Base-by-base conservation (phyloP, 768 basidiomycete species). In the Suillus fuscotomentosus region DNA sequence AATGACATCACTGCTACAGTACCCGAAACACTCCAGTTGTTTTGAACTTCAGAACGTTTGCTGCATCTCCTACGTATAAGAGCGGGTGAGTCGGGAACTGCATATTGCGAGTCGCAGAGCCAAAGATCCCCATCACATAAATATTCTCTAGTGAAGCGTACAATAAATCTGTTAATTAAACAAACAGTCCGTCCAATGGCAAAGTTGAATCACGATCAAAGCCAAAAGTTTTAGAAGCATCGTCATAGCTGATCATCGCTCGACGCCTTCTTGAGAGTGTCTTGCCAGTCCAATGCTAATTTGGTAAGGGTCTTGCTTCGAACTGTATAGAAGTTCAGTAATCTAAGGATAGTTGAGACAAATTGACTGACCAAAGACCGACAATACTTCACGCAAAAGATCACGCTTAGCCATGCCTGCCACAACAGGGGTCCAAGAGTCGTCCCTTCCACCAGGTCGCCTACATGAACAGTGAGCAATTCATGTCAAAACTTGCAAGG, bases 271-370 rank as follows among this genome's bases (percentile, higher is more conserved):
- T 86, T 90, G 66, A 95, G 74, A 45, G 82, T 81, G 64, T 94
- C 93, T 74, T 94, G 91, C 90, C 92, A 96, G 68, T 93, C 90
- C 67, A 84, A 72, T 9, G 88, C 93, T 27, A 95, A 80, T 68
- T 89, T 87, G 4, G 87, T 84, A 63, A 95, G 72, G 0, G 88
- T 89, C 71, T 91, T 90, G 73, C 90, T 92, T 61, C 85, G 83
- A 36, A 84, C 94, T 95, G 68, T 27, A 22, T 43, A 60, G 7
- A 62, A 67, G 70, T 66, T 31, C 54, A 54, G n/a, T n/a, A 14
- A 31, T 15, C 31, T 3, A 34, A 27, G 20, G 4, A 47, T 5
- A 10, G 3, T 27, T 5, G 36, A 17, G 48, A 54, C 62, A 41
- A n/a, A 42, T 43, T 24, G 38, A 78, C 88, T 63, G 68, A 95